Evolutionary conservation across 805 yeast genomes (phyloP).

Genomic region (Suhomyces prunicola): DNA sequence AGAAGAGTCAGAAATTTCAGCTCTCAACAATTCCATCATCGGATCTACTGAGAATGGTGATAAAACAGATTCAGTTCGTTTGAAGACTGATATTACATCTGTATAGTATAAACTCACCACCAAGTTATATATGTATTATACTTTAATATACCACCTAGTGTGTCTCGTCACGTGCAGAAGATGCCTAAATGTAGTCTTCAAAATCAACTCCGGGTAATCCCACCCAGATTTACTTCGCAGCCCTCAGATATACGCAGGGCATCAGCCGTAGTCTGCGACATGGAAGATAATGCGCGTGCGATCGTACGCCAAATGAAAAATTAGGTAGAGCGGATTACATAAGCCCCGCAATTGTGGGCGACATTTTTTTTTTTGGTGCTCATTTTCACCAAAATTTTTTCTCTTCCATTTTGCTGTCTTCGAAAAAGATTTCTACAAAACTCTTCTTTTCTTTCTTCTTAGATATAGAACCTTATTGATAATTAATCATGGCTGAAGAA

Average conservation of each 20-base stretch:
- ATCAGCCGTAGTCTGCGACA: neutral
- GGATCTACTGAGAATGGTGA: slow-evolving; percentile 6
- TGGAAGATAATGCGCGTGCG: neutral
- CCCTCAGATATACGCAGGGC: slow-evolving; percentile 1
- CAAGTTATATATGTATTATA: slow-evolving; percentile 1
- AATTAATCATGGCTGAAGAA: slow-evolving; percentile 38
- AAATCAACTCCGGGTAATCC: slow-evolving; percentile 4
- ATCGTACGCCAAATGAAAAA: neutral
- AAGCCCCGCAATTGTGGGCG: slow-evolving; percentile 1
- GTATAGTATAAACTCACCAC: neutral
- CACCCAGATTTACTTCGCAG: slow-evolving; percentile 1
- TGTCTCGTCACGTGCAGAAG: neutral
- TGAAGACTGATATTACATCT: neutral
- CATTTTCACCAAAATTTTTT: slow-evolving; percentile 15
- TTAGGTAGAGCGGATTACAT: neutral
- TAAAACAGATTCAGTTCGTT: neutral
- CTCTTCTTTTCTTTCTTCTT: slow-evolving; percentile 10
- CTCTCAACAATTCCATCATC: slow-evolving; percentile 4
- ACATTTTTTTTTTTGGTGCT: slow-evolving; percentile 4
- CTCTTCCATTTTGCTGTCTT: slow-evolving; percentile 11
- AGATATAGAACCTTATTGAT: slow-evolving; percentile 5
- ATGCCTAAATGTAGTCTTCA: neutral
- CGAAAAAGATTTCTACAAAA: slow-evolving; percentile 10
- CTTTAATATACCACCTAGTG: neutral
- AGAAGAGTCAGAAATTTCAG: slow-evolving; percentile 13